Evolutionary conservation across 768 basidiomycete species (phyloP).

Genomic region (Trametes sanguinea): DNA sequence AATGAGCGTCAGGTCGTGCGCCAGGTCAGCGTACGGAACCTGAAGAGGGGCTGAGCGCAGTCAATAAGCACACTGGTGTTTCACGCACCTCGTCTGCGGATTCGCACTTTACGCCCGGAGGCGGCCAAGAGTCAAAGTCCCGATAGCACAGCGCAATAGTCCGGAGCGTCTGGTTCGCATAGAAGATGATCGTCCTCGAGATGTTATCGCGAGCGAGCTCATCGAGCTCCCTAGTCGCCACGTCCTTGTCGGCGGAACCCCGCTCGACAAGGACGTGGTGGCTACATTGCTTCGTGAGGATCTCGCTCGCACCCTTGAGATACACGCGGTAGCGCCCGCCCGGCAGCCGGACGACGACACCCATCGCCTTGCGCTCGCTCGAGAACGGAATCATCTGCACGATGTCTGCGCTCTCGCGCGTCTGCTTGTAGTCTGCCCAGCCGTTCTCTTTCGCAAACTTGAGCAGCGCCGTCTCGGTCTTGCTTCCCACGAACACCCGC

Average conservation of each 20-base stretch:
- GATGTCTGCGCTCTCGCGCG: conserved; percentile 59
- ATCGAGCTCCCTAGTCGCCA: conserved; percentile 66
- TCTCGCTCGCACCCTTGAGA: conserved; percentile 94
- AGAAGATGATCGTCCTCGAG: conserved; percentile 92
- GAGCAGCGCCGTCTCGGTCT: conserved; percentile 93
- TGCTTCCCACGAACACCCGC: conserved; percentile 79
- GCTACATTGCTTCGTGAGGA: conserved; percentile 76
- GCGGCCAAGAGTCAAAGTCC: conserved; percentile 88
- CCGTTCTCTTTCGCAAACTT: conserved; percentile 78
- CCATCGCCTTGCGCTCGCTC: conserved; percentile 93
- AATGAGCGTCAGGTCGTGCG: conserved; percentile 77
- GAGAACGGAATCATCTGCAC: conserved; percentile 94
- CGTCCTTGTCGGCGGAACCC: conserved; percentile 33
- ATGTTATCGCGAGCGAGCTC: conserved; percentile 78
- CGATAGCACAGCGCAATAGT: conserved; percentile 94
- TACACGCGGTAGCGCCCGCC: conserved; percentile 66
- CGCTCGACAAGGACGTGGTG: conserved; percentile 69
- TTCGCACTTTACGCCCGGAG: conserved; percentile 43
- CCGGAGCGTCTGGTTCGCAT: conserved; percentile 93
- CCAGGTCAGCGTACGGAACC: conserved; percentile 72
- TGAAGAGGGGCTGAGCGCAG: conserved; percentile 26
- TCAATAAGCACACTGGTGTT: background rate
- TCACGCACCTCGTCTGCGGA: conserved; percentile 56
- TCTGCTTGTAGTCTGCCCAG: conserved; percentile 73
- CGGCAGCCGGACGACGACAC: conserved; percentile 71